Percentiles rank a stretch among this genome's conserved stretches.
These are phyloP conservation scores for Rugonectria rugulosa DNA, from an alignment of 2,329 filamentous ascomycete species.

Conservation along the genomic window DNA sequence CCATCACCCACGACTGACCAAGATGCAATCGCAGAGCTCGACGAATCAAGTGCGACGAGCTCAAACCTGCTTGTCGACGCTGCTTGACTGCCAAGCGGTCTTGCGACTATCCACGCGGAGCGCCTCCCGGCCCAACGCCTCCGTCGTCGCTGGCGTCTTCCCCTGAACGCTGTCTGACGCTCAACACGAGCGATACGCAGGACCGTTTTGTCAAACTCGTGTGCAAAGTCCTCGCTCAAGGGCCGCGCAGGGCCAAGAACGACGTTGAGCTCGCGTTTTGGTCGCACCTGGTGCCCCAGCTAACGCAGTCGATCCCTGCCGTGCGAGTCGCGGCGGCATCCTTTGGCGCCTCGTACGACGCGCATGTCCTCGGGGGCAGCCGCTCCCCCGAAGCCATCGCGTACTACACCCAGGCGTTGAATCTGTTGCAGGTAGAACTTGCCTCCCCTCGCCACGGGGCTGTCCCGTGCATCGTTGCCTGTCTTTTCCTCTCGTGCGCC, in stretches of 20 bases:
- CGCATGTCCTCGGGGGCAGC: conserved; percentile 19
- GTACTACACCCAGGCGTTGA: conserved; percentile 23
- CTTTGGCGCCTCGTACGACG: conserved; percentile 27
- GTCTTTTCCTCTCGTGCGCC: conserved; percentile 21
- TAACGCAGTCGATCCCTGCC: conserved; percentile 23
- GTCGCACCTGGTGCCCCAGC: conserved; percentile 26
- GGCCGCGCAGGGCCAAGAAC: conserved; percentile 27
- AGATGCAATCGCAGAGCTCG: conserved; percentile 17
- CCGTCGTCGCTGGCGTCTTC: not conserved
- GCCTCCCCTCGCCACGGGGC: conserved; percentile 13
- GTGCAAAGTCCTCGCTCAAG: conserved; percentile 19
- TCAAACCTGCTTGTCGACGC: conserved; percentile 25
- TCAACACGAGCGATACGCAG: not conserved
- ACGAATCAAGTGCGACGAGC: conserved; percentile 33
- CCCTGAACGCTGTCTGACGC: not conserved
- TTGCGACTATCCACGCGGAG: conserved; percentile 26
- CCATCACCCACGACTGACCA: conserved; percentile 9
- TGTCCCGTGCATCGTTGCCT: conserved; percentile 28
- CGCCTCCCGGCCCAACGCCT: not conserved
- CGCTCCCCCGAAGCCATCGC: conserved; percentile 8
- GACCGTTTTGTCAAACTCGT: conserved; percentile 21
- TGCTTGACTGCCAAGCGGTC: conserved; percentile 22
- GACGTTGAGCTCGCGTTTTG: conserved; percentile 25
- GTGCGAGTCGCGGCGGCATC: conserved; percentile 28
- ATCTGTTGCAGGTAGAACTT: conserved; percentile 26